Conservation (phyloP, 2,329 filamentous ascomycete genomes). For the Pseudogymnoascus sp. region DNA sequence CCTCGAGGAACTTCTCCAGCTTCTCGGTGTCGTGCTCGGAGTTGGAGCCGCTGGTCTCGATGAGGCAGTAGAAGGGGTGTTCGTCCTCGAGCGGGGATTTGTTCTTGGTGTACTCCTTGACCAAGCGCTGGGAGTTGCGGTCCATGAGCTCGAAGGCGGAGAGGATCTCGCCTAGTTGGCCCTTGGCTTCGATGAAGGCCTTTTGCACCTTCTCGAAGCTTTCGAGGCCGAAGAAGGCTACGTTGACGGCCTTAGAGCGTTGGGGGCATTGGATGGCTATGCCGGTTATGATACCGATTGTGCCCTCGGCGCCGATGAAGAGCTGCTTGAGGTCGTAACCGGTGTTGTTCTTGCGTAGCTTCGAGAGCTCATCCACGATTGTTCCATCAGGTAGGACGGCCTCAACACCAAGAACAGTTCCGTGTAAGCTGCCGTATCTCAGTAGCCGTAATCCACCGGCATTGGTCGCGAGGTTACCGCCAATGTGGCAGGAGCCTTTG, state of each 20-base stretch:
- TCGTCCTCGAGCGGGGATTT: constrained; percentile 74
- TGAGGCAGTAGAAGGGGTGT: constrained; percentile 89
- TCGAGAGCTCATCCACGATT: constrained; percentile 79
- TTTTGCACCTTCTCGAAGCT: constrained; percentile 82
- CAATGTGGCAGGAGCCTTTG: constrained; percentile 93
- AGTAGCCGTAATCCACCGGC: constrained; percentile 84
- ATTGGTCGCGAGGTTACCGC: constrained; percentile 93
- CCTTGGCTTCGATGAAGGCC: constrained; percentile 83
- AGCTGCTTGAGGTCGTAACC: constrained; percentile 96
- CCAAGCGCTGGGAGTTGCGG: constrained; percentile 67
- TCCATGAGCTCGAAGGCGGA: constrained; percentile 99
- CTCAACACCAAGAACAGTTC: constrained; percentile 84
- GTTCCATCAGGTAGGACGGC: constrained; percentile 91
- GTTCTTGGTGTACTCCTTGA: constrained; percentile 64
- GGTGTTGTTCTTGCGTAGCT: constrained; percentile 94
- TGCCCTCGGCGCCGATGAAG: constrained; percentile 93
- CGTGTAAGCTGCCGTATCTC: constrained; percentile 89
- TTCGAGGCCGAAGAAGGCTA: constrained; percentile 86
- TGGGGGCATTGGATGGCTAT: constrained; percentile 86
- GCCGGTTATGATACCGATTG: constrained; percentile 86
- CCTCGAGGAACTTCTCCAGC: constrained; percentile 79
- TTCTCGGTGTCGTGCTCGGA: constrained; percentile 89
- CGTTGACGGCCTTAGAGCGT: constrained; percentile 79
- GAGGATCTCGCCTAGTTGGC: constrained; percentile 84
- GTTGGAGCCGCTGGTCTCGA: constrained; percentile 95